Percentiles rank a stretch among this genome's conserved stretches.
These are phyloP conservation scores for Vaccinium corymbosum DNA, from an alignment of 148 eudicot species.

Conservation along the genomic window DNA sequence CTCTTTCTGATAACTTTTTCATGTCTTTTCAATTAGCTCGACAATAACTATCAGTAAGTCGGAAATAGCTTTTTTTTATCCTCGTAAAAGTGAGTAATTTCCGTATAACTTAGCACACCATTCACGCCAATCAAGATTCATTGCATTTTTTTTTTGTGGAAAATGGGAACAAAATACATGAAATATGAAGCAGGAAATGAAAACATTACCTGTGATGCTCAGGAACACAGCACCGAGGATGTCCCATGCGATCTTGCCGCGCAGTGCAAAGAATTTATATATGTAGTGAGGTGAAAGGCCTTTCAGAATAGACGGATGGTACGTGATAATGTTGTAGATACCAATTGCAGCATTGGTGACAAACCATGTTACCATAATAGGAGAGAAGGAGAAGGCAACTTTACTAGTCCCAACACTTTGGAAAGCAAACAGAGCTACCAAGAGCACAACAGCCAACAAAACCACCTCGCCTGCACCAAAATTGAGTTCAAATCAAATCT, in stretches of 20 bases:
- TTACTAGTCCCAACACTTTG: slow-evolving; percentile 35
- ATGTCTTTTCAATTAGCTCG: no score
- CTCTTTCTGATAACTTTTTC: background rate
- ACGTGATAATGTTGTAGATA: slow-evolving; percentile 25
- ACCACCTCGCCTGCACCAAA: slow-evolving; percentile 27
- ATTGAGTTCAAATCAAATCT: slow-evolving; percentile 5
- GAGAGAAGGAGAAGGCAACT: slow-evolving; percentile 35
- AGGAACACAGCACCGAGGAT: slow-evolving; percentile 35
- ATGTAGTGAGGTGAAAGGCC: slow-evolving; percentile 39
- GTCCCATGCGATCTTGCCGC: slow-evolving; percentile 21
- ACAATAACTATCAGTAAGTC: background rate
- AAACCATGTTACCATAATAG: slow-evolving; percentile 33
- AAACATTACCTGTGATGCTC: slow-evolving; percentile 32
- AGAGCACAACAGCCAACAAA: slow-evolving; percentile 23
- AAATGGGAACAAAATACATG: background rate
- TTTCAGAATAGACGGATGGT: slow-evolving; percentile 30
- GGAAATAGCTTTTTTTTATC: background rate
- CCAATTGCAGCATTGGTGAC: slow-evolving; percentile 22
- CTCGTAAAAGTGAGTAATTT: background rate
- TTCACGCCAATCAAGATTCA: background rate
- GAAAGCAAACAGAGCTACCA: slow-evolving; percentile 28
- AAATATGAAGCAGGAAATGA: background rate
- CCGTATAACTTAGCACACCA: background rate
- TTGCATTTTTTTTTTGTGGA: background rate
- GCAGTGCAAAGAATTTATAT: slow-evolving; percentile 17